These are phyloP conservation scores for Penicillium hordei DNA, from an alignment of 2,329 filamentous ascomycete species.

Conservation along the genomic window DNA sequence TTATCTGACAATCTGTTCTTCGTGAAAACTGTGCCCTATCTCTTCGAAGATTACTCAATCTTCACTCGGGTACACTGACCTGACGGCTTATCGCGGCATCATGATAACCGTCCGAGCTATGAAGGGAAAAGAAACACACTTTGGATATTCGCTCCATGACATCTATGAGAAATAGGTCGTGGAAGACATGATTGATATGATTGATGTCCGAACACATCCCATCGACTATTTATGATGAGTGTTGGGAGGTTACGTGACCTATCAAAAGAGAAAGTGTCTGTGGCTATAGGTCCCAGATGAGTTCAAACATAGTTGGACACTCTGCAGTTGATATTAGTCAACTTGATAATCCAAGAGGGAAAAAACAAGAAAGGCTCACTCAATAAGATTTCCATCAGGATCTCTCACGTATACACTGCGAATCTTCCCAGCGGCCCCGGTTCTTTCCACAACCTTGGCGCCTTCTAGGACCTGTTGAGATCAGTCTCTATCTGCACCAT, in stretches of 20 bases:
- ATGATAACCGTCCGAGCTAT: slow-evolving; percentile 5
- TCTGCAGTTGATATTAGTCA: not conserved
- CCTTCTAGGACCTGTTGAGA: slow-evolving; percentile 46
- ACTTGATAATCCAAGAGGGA: not conserved
- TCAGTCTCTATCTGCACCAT: slow-evolving; percentile 7
- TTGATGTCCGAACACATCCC: too few relatives aligned
- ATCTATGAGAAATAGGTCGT: too few relatives aligned
- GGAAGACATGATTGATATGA: too few relatives aligned
- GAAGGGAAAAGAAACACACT: slow-evolving; percentile 7
- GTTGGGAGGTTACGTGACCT: too few relatives aligned
- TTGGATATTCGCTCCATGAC: slow-evolving; percentile 5
- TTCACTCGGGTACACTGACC: too few relatives aligned
- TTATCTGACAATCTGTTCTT: not conserved
- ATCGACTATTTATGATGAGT: too few relatives aligned
- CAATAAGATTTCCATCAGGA: slow-evolving; percentile 62
- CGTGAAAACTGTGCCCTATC: not conserved
- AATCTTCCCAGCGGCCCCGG: slow-evolving; percentile 56
- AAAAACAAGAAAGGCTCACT: slow-evolving; percentile 46
- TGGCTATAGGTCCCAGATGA: not conserved
- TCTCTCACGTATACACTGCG: slow-evolving; percentile 61
- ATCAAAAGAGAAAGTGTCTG: not conserved
- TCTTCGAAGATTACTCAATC: too few relatives aligned
- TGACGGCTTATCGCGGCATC: not conserved
- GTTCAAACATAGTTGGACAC: slow-evolving; percentile 1
- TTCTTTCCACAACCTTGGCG: slow-evolving; percentile 53